Evolutionary conservation across 2,329 filamentous ascomycete genomes (phyloP).

Genomic region (Lecanicillium sp.): DNA sequence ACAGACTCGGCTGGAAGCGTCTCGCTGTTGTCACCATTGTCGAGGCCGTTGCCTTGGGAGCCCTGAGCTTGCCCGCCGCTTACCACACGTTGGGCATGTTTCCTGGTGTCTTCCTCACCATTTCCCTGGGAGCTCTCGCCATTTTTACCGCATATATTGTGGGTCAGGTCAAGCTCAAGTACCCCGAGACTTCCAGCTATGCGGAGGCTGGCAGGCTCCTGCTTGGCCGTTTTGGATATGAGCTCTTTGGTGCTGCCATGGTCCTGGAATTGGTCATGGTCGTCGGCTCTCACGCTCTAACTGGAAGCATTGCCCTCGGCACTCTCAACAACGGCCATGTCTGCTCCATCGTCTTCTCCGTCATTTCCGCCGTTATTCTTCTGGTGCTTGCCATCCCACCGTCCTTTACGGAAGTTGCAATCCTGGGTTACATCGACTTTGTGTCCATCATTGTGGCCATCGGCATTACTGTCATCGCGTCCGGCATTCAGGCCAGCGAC

Average conservation of each 20-base stretch:
- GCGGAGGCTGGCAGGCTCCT: slow-evolving; percentile 55
- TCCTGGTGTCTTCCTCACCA: slow-evolving; percentile 17
- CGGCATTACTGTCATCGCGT: slow-evolving; percentile 52
- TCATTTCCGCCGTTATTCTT: slow-evolving; percentile 29
- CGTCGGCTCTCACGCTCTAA: slow-evolving; percentile 58
- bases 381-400: slow-evolving; percentile 30
- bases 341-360: slow-evolving; percentile 29
- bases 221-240: slow-evolving; percentile 45
- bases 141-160: slow-evolving; percentile 13
- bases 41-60: slow-evolving; percentile 42
- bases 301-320: slow-evolving; percentile 57
- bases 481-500: slow-evolving; percentile 34
- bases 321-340: slow-evolving; percentile 43
- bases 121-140: slow-evolving; percentile 12
- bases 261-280: slow-evolving; percentile 57
- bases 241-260: slow-evolving; percentile 49
- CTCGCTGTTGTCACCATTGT: slow-evolving; percentile 41
- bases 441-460: slow-evolving; percentile 52
- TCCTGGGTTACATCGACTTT: slow-evolving; percentile 40
- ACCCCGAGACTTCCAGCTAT: slow-evolving; percentile 51
- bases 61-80: slow-evolving; percentile 36
- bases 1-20: slow-evolving; percentile 42
- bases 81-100: slow-evolving; percentile 31
- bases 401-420: slow-evolving; percentile 29
- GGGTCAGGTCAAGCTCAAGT: slow-evolving; percentile 26